Evolutionary conservation across 129 eudicot species (phyloP).

Genomic region (Chrysanthemum lavandulifolium): DNA sequence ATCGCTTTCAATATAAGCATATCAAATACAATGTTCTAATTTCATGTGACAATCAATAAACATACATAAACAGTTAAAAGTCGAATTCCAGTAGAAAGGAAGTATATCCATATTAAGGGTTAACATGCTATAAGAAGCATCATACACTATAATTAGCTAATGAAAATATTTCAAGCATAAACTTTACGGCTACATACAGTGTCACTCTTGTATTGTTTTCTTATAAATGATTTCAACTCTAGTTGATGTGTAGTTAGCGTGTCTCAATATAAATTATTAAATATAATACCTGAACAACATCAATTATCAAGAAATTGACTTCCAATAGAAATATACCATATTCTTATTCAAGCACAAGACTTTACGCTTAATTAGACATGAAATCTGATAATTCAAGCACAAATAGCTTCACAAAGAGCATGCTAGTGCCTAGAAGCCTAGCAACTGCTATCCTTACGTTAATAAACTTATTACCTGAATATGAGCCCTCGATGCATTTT

Average conservation of each 20-base stretch:
- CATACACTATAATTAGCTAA: slow-evolving; percentile 9
- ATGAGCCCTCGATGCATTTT: slow-evolving; percentile 76
- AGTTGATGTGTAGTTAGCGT: no score
- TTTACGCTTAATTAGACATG: no score
- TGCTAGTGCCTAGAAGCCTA: not conserved
- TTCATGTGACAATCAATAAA: not conserved
- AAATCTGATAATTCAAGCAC: no score
- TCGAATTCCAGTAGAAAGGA: not conserved
- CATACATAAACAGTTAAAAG: not conserved
- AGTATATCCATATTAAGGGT: not conserved
- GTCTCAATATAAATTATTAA: no score
- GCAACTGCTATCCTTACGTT: slow-evolving; percentile 3
- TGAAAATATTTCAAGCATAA: no score
- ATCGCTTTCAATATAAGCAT: not conserved
- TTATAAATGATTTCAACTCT: no score
- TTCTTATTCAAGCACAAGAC: no score
- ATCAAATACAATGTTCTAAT: not conserved
- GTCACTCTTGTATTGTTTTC: no score
- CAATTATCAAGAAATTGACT: no score
- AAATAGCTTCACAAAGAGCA: not conserved
- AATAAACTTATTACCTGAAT: slow-evolving; percentile 55
- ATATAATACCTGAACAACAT: no score
- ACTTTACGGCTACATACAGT: no score
- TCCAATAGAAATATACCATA: no score
- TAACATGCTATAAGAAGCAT: slow-evolving; percentile 17